Conservation (phyloP, 768 basidiomycete genomes). For the Leucocoprinus sp. region DNA sequence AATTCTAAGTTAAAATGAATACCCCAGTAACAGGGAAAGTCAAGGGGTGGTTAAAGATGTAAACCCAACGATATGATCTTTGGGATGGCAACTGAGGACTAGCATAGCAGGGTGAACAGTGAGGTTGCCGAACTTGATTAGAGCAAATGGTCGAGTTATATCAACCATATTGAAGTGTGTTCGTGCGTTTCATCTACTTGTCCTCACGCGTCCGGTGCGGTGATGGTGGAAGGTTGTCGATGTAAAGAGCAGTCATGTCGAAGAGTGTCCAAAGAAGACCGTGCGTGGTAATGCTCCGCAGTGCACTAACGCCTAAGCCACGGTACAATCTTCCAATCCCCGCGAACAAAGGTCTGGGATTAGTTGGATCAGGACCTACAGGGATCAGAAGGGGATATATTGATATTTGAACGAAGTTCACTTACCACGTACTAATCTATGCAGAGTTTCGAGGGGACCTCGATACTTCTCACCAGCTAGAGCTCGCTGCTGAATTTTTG, state of each 20-base stretch:
- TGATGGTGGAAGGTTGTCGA: slow-evolving; percentile 38
- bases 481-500: slow-evolving; percentile 91
- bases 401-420: background rate
- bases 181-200: background rate
- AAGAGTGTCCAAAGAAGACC: slow-evolving; percentile 93
- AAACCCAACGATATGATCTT: background rate
- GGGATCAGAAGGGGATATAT: background rate
- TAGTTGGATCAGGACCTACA: slow-evolving; percentile 68
- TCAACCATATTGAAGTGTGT: background rate
- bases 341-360: slow-evolving; percentile 66
- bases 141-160: background rate
- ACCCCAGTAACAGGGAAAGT: background rate
- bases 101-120: background rate
- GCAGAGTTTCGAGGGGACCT: slow-evolving; percentile 63
- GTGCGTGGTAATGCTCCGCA: slow-evolving; percentile 88
- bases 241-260: slow-evolving; percentile 69
- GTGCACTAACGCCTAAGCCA: slow-evolving; percentile 88
- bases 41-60: background rate
- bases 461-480: slow-evolving; percentile 72
- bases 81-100: background rate
- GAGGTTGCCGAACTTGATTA: background rate
- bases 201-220: background rate
- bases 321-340: slow-evolving; percentile 86
- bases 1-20: slow-evolving; percentile 7
- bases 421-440: slow-evolving; percentile 73